These are phyloP conservation scores for Fusarium duplospermum DNA, from an alignment of 2,329 filamentous ascomycete genomes.

Conservation along the genomic window DNA sequence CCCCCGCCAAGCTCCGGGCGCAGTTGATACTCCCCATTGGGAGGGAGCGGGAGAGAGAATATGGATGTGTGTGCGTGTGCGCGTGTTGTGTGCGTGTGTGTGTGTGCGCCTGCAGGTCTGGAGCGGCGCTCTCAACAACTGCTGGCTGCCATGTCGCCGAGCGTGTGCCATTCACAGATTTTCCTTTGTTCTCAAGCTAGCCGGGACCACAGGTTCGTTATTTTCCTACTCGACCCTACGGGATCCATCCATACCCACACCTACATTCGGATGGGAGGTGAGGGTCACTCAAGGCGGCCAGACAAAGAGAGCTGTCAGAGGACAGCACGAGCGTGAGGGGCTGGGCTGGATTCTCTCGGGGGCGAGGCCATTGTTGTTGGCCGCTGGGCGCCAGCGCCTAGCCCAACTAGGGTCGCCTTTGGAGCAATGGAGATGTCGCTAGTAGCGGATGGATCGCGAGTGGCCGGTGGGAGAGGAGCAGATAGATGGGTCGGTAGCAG, in stretches of 20 bases:
- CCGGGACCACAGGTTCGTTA: slow-evolving; percentile 25
- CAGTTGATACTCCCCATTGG: slow-evolving; percentile 27
- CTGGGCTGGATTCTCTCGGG: slow-evolving; percentile 33
- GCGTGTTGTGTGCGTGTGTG: slow-evolving; percentile 28
- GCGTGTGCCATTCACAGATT: slow-evolving; percentile 24
- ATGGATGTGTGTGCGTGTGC: slow-evolving; percentile 17
- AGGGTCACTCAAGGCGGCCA: slow-evolving; percentile 28
- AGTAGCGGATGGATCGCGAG: slow-evolving; percentile 39
- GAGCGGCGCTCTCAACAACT: slow-evolving; percentile 25
- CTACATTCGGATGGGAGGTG: slow-evolving; percentile 33
- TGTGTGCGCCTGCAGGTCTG: slow-evolving; percentile 8
- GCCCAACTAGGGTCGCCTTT: slow-evolving; percentile 40
- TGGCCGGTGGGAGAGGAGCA: slow-evolving; percentile 32
- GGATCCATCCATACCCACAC: slow-evolving; percentile 2
- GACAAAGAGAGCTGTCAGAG: slow-evolving; percentile 26
- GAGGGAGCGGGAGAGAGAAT: slow-evolving; percentile 14
- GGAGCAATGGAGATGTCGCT: slow-evolving; percentile 41
- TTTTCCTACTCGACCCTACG: slow-evolving; percentile 19
- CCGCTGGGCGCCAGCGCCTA: slow-evolving; percentile 41
- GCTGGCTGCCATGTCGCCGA: slow-evolving; percentile 26
- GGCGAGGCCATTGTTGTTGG: slow-evolving; percentile 39
- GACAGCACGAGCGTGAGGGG: slow-evolving; percentile 39
- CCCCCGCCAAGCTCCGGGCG: slow-evolving; percentile 31
- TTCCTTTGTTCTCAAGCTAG: slow-evolving; percentile 22
- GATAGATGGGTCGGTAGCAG: slow-evolving; percentile 17